Evolutionary conservation across 352 stramenopile genomes (phyloP).

Genomic region (Pythium insidiosum): DNA sequence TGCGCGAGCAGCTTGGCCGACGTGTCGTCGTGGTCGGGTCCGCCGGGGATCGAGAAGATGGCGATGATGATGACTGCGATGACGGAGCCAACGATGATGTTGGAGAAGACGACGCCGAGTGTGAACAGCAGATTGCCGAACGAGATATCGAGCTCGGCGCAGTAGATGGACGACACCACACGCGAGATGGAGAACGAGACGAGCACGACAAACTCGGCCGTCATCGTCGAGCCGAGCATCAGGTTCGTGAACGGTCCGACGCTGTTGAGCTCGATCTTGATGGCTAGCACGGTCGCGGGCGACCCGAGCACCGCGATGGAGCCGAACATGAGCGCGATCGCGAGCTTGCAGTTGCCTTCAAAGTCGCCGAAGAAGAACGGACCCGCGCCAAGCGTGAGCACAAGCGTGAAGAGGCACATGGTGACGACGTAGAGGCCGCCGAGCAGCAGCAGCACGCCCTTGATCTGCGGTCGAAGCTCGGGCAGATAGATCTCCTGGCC

Average conservation of each 20-base stretch:
- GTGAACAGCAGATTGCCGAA: constrained; percentile 40
- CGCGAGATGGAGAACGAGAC: constrained; percentile 49
- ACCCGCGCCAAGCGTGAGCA: constrained; percentile 27
- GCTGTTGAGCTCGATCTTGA: constrained; percentile 63
- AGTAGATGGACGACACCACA: constrained; percentile 47
- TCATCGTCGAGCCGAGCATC: constrained; percentile 53
- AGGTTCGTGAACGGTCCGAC: constrained; percentile 56
- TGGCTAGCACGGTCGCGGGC: constrained; percentile 48
- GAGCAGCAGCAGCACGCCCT: constrained; percentile 44
- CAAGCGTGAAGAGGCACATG: constrained; percentile 41
- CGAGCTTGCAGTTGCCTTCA: constrained; percentile 29
- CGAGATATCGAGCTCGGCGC: constrained; percentile 30
- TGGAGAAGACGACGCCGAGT: constrained; percentile 33
- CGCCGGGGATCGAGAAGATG: constrained; percentile 42
- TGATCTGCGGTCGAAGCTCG: constrained; percentile 52
- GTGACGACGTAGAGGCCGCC: constrained; percentile 37
- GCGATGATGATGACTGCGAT: constrained; percentile 31
- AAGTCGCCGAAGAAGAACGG: constrained; percentile 61
- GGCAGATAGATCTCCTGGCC: constrained; percentile 67
- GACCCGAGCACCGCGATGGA: constrained; percentile 53
- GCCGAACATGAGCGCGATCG: constrained; percentile 53
- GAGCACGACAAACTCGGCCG: constrained; percentile 49
- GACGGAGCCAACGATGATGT: constrained; percentile 28
- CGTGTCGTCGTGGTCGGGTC: constrained; percentile 21
- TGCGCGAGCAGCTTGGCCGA: constrained; percentile 6